phyloP scores from a whole-genome alignment of 257 asterid species.

The Fraxinus americana region DNA sequence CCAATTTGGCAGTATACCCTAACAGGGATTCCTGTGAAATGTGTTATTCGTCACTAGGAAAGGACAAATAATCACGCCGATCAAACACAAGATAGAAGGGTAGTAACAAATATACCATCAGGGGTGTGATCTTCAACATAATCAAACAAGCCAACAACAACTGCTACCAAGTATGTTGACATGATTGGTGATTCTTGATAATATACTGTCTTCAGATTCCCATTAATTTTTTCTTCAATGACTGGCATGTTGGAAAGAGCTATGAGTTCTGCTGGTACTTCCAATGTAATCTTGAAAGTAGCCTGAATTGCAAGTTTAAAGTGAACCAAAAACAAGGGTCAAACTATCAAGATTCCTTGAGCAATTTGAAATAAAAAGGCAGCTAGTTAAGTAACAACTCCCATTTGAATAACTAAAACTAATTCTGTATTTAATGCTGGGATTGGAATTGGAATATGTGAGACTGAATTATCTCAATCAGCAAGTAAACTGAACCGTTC shows the following conservation, averaged over 20 bases:
- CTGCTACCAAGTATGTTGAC: conserved; percentile 97
- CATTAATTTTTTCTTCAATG: conserved; percentile 61
- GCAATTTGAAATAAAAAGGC: neutral
- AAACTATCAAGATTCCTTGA: conserved; percentile 17
- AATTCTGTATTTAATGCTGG: neutral
- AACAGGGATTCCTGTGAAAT: conserved; percentile 65
- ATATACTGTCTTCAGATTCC: conserved; percentile 67
- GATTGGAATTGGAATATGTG: neutral
- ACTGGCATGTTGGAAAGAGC: conserved; percentile 96
- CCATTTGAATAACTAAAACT: neutral
- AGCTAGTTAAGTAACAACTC: neutral
- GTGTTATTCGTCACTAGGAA: conserved; percentile 17
- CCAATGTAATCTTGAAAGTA: conserved; percentile 86
- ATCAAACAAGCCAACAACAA: conserved; percentile 92
- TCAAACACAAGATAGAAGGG: conserved; percentile 8
- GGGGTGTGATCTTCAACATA: conserved; percentile 89
- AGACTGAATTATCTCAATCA: neutral
- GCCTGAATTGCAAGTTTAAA: conserved; percentile 47
- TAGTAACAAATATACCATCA: conserved; percentile 58
- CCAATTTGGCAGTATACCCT: conserved; percentile 92
- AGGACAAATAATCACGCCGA: conserved; percentile 1
- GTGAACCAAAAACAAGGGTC: conserved; percentile 12
- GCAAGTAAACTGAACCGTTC: neutral
- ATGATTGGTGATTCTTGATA: conserved; percentile 94
- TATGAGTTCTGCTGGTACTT: conserved; percentile 83